Conservation (phyloP, 768 basidiomycete species). For the Hortiboletus flavorubellus region DNA sequence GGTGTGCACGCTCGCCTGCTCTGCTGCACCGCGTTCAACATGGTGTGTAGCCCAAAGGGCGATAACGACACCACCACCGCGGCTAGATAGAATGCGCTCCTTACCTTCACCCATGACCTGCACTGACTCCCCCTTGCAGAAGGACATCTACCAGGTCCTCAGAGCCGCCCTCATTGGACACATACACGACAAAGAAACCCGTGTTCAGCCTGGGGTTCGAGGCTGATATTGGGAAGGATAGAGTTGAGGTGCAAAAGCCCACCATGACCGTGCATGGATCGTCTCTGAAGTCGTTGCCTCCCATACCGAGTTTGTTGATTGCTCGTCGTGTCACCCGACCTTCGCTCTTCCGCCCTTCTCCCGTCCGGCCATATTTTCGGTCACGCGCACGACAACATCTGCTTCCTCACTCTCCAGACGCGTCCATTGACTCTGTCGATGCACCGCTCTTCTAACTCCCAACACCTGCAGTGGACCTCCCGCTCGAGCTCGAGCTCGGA, state of each 20-base stretch:
- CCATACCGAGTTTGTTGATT: slow-evolving; percentile 1
- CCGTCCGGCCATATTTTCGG: slow-evolving; percentile 10
- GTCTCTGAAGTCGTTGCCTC: too few relatives aligned
- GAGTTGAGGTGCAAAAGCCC: too few relatives aligned
- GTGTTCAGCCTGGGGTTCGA: too few relatives aligned
- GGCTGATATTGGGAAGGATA: too few relatives aligned
- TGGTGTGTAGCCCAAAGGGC: too few relatives aligned
- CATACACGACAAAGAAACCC: slow-evolving; percentile 71
- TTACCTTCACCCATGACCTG: background rate
- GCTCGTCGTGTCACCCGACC: slow-evolving; percentile 15
- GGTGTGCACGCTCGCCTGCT: too few relatives aligned
- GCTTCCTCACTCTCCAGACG: background rate
- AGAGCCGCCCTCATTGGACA: slow-evolving; percentile 65
- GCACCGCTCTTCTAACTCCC: slow-evolving; percentile 17
- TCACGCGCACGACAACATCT: slow-evolving; percentile 18
- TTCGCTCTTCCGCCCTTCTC: slow-evolving; percentile 28
- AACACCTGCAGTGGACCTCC: slow-evolving; percentile 22
- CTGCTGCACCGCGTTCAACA: too few relatives aligned
- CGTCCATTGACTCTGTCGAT: slow-evolving; percentile 16
- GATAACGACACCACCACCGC: slow-evolving; percentile 37
- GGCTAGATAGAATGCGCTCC: slow-evolving; percentile 78
- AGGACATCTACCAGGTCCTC: slow-evolving; percentile 66
- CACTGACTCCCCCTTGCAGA: slow-evolving; percentile 42
- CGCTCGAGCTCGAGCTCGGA: background rate
- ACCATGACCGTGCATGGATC: too few relatives aligned